phyloP scores from a whole-genome alignment of 139 green algal species.

The Asterochloris erici region DNA sequence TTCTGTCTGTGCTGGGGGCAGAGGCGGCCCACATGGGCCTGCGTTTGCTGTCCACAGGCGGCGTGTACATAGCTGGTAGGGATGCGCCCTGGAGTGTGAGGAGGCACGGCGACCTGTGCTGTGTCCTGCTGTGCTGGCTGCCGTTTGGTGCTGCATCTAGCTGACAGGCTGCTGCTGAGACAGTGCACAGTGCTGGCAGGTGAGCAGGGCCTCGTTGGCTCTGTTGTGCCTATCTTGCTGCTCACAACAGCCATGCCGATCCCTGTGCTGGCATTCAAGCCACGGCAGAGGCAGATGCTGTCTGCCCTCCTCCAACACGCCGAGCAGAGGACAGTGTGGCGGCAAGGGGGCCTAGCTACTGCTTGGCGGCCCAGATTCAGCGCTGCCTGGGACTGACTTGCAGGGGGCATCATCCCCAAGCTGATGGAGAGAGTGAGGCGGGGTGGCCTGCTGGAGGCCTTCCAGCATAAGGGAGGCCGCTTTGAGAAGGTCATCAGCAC shows the following conservation, averaged over 20 bases:
- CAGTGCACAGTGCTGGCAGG: no score
- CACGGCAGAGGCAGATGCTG: no score
- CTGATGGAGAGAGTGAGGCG: conserved; percentile 52
- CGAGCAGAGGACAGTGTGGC: no score
- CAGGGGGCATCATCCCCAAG: conserved; percentile 70
- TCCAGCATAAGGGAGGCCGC: conserved; percentile 48
- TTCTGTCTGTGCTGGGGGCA: conserved; percentile 84
- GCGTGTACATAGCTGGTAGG: conserved; percentile 85
- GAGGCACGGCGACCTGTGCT: not conserved
- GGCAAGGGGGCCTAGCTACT: no score
- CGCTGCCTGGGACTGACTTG: not conserved
- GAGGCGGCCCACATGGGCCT: conserved; percentile 87
- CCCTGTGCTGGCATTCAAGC: no score
- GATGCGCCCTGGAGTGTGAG: conserved; percentile 56
- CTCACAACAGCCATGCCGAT: no score
- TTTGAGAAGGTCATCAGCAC: conserved; percentile 44
- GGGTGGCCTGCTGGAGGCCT: conserved; percentile 60
- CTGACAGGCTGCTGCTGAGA: no score
- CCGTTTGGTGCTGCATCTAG: no score
- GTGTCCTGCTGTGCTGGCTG: not conserved
- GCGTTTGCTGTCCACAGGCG: conserved; percentile 72
- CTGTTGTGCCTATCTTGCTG: no score
- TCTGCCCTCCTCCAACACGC: no score
- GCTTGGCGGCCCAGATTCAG: no score
- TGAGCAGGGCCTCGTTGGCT: no score